These are phyloP conservation scores for Macrophomina pseudophaseolina DNA, from an alignment of 2,329 filamentous ascomycete species.

Conservation along the genomic window DNA sequence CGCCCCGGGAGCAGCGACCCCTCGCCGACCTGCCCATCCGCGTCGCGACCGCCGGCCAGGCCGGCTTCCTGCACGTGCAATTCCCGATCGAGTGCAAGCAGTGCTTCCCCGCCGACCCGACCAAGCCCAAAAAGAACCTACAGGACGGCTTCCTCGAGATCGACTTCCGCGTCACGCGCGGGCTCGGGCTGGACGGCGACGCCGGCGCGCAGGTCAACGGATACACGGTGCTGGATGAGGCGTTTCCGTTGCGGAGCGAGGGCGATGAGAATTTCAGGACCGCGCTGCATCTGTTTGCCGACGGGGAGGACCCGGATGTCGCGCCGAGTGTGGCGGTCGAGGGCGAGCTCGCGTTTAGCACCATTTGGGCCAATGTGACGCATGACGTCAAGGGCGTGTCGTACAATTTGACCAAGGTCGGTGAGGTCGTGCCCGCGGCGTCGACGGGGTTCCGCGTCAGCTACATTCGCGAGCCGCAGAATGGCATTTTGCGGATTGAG, in stretches of 20 bases:
- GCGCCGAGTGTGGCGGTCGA: conserved; percentile 1
- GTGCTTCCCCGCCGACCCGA: conserved; percentile 18
- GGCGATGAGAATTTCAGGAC: neutral
- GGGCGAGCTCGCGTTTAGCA: conserved; percentile 7
- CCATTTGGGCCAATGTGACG: conserved; percentile 12
- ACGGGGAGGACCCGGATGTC: neutral
- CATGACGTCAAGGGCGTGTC: conserved; percentile 24
- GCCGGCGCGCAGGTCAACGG: conserved; percentile 23
- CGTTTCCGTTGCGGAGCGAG: neutral
- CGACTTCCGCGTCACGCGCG: conserved; percentile 26
- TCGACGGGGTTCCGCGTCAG: conserved; percentile 21
- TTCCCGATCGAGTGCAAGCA: conserved; percentile 19
- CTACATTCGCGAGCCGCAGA: conserved; percentile 20
- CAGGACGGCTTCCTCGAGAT: conserved; percentile 24
- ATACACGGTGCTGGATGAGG: conserved; percentile 13
- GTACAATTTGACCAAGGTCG: conserved; percentile 19
- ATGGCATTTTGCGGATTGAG: conserved; percentile 23
- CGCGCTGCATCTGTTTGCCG: conserved; percentile 8
- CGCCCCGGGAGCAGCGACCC: conserved; percentile 13
- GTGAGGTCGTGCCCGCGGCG: neutral
- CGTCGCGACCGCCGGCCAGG: conserved; percentile 10
- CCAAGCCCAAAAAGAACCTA: conserved; percentile 8
- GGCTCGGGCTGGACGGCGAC: conserved; percentile 22
- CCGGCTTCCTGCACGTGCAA: conserved; percentile 25
- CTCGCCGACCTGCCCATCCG: conserved; percentile 25